phyloP scores from a whole-genome alignment of 2,329 filamentous ascomycete genomes.

The Aspergillus amoenus region DNA sequence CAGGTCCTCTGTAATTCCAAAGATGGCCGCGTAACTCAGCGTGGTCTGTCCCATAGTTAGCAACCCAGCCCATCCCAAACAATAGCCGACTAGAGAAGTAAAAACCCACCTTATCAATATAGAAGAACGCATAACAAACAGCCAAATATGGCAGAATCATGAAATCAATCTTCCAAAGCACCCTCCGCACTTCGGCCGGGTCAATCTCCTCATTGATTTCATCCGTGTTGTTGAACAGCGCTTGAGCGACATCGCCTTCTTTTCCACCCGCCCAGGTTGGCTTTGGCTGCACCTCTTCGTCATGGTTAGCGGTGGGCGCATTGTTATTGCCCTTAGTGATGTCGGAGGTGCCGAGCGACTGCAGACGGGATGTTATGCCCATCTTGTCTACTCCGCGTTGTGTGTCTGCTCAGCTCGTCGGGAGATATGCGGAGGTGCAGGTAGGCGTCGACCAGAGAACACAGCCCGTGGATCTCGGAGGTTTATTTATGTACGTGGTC shows the following conservation, averaged over 20 bases:
- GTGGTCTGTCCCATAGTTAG: constrained; percentile 46
- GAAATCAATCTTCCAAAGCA: constrained; percentile 58
- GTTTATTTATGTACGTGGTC: not conserved
- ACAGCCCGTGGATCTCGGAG: not conserved
- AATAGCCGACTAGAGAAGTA: not conserved
- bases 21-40: constrained; percentile 64
- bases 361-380: constrained; percentile 1
- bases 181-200: constrained; percentile 45
- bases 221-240: constrained; percentile 49
- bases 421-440: not conserved
- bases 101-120: constrained; percentile 44
- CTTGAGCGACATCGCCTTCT: constrained; percentile 53
- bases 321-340: constrained; percentile 22
- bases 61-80: not conserved
- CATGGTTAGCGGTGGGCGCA: constrained; percentile 26
- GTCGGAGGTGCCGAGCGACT: constrained; percentile 11
- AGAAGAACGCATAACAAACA: constrained; percentile 56
- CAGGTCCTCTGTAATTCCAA: constrained; percentile 61
- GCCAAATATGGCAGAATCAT: constrained; percentile 59
- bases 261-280: constrained; percentile 9
- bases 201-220: constrained; percentile 50
- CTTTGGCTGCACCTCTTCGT: constrained; percentile 28
- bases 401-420: not conserved
- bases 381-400: not conserved
- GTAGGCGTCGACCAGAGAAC: not conserved